phyloP scores from a whole-genome alignment of 2,329 filamentous ascomycete genomes.

The Madurella fahalii region DNA sequence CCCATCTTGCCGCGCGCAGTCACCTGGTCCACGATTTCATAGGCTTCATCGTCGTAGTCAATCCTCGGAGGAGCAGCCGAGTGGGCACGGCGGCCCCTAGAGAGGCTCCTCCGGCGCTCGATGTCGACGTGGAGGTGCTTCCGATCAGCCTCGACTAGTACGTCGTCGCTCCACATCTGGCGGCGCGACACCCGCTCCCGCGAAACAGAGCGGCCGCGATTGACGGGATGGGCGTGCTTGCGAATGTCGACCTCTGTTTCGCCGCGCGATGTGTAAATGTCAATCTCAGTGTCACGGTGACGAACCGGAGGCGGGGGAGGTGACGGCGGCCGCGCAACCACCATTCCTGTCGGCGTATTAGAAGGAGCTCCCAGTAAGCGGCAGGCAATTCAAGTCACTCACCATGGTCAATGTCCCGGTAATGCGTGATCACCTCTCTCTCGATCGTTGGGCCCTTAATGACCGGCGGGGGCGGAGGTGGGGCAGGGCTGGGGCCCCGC shows the following conservation, averaged over 20 bases:
- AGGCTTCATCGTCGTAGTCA: constrained; percentile 62
- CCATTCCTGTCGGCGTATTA: constrained; percentile 38
- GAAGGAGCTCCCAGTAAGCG: background rate
- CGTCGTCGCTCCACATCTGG: constrained; percentile 52
- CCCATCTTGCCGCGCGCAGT: constrained; percentile 62
- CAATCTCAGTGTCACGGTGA: constrained; percentile 57
- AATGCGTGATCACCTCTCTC: constrained; percentile 85
- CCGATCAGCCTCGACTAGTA: constrained; percentile 58
- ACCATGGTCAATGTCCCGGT: constrained; percentile 85
- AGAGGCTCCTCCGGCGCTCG: constrained; percentile 31
- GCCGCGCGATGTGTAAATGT: constrained; percentile 51
- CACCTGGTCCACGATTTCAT: constrained; percentile 55
- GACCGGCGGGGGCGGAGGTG: constrained; percentile 58
- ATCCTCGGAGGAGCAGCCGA: constrained; percentile 45
- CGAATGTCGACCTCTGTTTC: constrained; percentile 46
- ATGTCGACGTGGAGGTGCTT: constrained; percentile 46
- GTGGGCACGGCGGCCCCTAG: constrained; percentile 46
- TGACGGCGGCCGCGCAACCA: constrained; percentile 45
- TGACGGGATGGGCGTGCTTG: constrained; percentile 37
- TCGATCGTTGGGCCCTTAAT: constrained; percentile 77
- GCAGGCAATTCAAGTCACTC: constrained; percentile 32
- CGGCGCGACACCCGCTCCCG: constrained; percentile 39
- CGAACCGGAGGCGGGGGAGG: constrained; percentile 45
- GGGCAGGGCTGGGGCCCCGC: constrained; percentile 45
- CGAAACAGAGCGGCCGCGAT: constrained; percentile 38